Conservation (phyloP, 2,329 filamentous ascomycete genomes). For the Fusarium oligoseptatum region DNA sequence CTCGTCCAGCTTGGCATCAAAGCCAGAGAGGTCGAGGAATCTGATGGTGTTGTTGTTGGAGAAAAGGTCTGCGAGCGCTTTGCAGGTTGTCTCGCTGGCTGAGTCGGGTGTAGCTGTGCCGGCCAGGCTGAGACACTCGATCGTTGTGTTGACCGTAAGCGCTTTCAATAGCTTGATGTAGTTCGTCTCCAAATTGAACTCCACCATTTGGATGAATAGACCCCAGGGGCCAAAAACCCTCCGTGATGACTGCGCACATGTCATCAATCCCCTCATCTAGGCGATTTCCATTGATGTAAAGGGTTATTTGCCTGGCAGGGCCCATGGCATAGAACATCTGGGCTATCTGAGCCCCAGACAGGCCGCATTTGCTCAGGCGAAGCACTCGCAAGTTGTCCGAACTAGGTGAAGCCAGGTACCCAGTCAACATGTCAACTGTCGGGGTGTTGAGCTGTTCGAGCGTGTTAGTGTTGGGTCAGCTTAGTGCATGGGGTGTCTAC, state of each 20-base stretch:
- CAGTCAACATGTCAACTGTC: slow-evolving; percentile 61
- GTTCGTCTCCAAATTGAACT: slow-evolving; percentile 65
- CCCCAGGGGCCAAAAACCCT: slow-evolving; percentile 63
- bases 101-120: slow-evolving; percentile 65
- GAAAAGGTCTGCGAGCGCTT: slow-evolving; percentile 64
- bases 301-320: slow-evolving; percentile 59
- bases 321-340: slow-evolving; percentile 66
- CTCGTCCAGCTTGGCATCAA: slow-evolving; percentile 69
- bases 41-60: slow-evolving; percentile 63
- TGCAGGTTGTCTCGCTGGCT: slow-evolving; percentile 61
- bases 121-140: slow-evolving; percentile 66
- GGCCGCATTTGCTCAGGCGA: slow-evolving; percentile 64
- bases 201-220: slow-evolving; percentile 69
- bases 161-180: slow-evolving; percentile 65
- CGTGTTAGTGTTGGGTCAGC: slow-evolving; percentile 20
- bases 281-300: slow-evolving; percentile 65
- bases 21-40: slow-evolving; percentile 70
- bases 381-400: slow-evolving; percentile 60
- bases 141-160: slow-evolving; percentile 63
- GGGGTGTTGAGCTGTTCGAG: slow-evolving; percentile 59
- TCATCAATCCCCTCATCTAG: slow-evolving; percentile 66
- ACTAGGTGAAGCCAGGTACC: slow-evolving; percentile 58
- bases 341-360: slow-evolving; percentile 64
- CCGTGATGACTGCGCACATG: slow-evolving; percentile 61
- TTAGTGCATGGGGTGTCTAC: slow-evolving; percentile 12